Conservation (phyloP, 345 rosid genomes). For the Clausena lansium region DNA sequence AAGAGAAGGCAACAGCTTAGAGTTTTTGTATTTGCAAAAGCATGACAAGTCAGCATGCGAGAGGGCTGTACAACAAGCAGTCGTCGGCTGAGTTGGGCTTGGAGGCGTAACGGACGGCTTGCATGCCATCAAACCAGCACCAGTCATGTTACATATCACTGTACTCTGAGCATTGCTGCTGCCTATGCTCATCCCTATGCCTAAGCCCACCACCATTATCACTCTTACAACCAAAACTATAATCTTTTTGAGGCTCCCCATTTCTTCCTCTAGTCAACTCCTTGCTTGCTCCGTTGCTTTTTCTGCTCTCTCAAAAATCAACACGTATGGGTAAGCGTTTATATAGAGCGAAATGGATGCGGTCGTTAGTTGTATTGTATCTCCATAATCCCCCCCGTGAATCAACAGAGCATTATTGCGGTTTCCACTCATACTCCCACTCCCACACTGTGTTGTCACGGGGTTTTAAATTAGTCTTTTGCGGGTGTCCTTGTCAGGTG, state of each 20-base stretch:
- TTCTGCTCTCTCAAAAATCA: background rate
- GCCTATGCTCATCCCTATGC: background rate
- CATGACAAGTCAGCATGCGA: slow-evolving; percentile 42
- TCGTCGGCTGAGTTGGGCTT: slow-evolving; percentile 34
- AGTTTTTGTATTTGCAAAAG: slow-evolving; percentile 56
- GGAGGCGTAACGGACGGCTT: slow-evolving; percentile 49
- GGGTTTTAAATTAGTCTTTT: background rate
- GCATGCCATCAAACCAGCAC: slow-evolving; percentile 41
- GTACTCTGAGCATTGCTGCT: slow-evolving; percentile 28
- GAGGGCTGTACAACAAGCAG: slow-evolving; percentile 42
- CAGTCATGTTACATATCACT: slow-evolving; percentile 40
- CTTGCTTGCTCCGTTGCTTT: background rate
- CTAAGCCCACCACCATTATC: background rate
- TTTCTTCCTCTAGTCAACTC: background rate
- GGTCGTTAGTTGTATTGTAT: background rate
- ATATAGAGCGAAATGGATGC: background rate
- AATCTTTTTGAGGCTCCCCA: slow-evolving; percentile 16
- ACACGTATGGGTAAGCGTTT: background rate
- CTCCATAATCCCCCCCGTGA: background rate
- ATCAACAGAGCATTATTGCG: background rate
- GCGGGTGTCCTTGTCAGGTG: too few species aligned
- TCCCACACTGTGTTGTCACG: background rate
- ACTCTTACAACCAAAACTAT: background rate
- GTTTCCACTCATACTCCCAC: background rate
- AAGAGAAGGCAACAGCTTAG: slow-evolving; percentile 41